Base-by-base conservation (phyloP, 805 yeast species). In the Starmerella kuoi region DNA sequence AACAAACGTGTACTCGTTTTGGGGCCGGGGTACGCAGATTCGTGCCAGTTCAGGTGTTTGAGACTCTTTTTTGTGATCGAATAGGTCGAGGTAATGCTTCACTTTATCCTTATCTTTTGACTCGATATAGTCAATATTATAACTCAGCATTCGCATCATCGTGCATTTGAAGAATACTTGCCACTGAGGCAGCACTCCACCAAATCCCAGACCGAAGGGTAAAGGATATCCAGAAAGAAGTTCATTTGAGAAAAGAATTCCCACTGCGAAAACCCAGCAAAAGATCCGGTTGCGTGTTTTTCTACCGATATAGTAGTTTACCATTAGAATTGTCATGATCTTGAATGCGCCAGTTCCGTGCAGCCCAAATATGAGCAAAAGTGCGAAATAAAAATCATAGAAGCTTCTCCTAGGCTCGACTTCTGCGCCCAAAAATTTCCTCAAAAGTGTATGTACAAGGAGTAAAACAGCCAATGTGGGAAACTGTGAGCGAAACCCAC, bases 121-220 rank as follows among this genome's bases (percentile, higher is more conserved):
- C 18, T 51, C 48, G 23, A 60, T 37, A 54, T 72, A 85, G 61
- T 91, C 99, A 48, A 83, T 57, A 49, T 83, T 81, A 60, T 70
- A 91, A 45, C 95, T 83, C 35, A 91, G 63, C 70, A 86, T 74
- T 55, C 96, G 71, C 41, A 91, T 68, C 46, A 88, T 64, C 1
- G 94, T 79, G 61, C 93, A 86, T 62, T 91, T 91, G 69, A 77
- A 91, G 53, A 82, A 84, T 3, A 91, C 96, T 57, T 91, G 96
- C 99, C 99, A 91, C 53, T 97, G 70, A 15, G 76, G 68, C 47
- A 91, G 77, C 12, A 87, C 70, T 1, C 97, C 96, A 37, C 71
- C 70, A 52, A 72, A 79, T 0, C 72, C 52, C 54, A 85, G 94
- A 52, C 82, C 59, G 28, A 71, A 62, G 0, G 66, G 57, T n/a